Evolutionary conservation across 371 early-diverging fungal genomes (phyloP), one percentile per base, ranked within the genome.

Genomic region (Apophysomyces sp.): DNA sequence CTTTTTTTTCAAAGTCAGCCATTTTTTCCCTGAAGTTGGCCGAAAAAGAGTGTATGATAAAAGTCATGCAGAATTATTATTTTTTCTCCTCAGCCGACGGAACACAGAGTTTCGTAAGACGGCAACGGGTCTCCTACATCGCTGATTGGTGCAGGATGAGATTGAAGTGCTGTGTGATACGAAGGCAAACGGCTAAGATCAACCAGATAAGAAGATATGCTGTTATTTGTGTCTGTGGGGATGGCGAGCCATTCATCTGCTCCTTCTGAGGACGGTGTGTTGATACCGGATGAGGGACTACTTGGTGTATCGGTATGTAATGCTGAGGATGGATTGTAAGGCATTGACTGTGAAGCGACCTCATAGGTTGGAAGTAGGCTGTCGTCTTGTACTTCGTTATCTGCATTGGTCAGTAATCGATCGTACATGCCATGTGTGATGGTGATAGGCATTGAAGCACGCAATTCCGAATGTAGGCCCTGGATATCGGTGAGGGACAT

Each of bases 361-460:
- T 58, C 66, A 30, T 65, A 65, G 8, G 51, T 51, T 30, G 66
- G 66, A 21, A 65, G 26, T 9, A 32, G 8, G 3, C 55, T 32
- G 6, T 21, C 37, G 24, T 54, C 27, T 12, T 52, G 29, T n/a
- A 52, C 26, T n/a, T 24, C 11, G 4, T 51, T 58, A n/a, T 37
- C 44, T 16, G 62, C 41, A 21, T 21, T 21, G 4, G 49, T 21
- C 21, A 44, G 9, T 21, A 21, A 18, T 6, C 49, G 49, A 44
- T 44, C 49, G 3, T 44, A 44, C 9, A 21, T 21, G 49, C 49
- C 49, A 44, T 44, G 49, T 9, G n/a, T 44, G n/a, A 79, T 66
- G 2, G 63, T 60, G 27, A 80, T 56, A 0, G 80, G 77, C 30
- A 80, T 55, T 1, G 75, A 55, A 1, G 69, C 69, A 12, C 80